These are phyloP conservation scores for Tillandsia fasciculata DNA, from an alignment of 176 grass and related monocot species.

Conservation along the genomic window DNA sequence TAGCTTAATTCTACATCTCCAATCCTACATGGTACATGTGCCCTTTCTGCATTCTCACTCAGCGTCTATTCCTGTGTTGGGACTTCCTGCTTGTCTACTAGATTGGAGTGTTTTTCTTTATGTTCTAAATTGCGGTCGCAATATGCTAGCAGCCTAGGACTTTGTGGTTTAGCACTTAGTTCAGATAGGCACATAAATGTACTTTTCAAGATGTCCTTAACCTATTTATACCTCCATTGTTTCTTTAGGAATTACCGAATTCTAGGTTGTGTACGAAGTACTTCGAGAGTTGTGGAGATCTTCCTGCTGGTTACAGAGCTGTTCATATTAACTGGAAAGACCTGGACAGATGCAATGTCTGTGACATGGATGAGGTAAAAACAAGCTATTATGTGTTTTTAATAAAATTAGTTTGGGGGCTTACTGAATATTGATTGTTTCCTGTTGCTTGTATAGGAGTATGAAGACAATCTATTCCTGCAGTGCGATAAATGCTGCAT, in stretches of 20 bases:
- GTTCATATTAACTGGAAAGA: conserved; percentile 97
- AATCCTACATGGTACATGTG: too few species aligned
- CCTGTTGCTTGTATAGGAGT: conserved; percentile 48
- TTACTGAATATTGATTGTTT: conserved; percentile 7
- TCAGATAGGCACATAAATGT: too few species aligned
- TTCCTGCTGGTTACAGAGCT: conserved; percentile 77
- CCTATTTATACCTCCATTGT: background rate
- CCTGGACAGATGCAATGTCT: conserved; percentile 90
- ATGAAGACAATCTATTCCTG: conserved; percentile 96
- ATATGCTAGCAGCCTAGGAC: background rate
- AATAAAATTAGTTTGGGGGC: background rate
- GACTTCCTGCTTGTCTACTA: too few species aligned
- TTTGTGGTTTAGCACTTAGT: background rate
- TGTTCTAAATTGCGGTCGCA: too few species aligned
- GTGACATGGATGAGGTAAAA: conserved; percentile 99
- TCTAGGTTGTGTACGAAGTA: conserved; percentile 85
- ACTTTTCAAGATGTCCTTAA: too few species aligned
- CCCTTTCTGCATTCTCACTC: too few species aligned
- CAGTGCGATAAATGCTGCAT: conserved; percentile 98
- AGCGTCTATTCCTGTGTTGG: too few species aligned
- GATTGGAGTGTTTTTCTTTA: too few species aligned
- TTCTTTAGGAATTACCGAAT: conserved; percentile 91
- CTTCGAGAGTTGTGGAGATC: conserved; percentile 64
- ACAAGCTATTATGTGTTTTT: background rate
- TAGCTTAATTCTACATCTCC: too few species aligned